Evolutionary conservation across 495 filamentous ascomycete genomes (phyloP).

Genomic region (Penicillium taxi): DNA sequence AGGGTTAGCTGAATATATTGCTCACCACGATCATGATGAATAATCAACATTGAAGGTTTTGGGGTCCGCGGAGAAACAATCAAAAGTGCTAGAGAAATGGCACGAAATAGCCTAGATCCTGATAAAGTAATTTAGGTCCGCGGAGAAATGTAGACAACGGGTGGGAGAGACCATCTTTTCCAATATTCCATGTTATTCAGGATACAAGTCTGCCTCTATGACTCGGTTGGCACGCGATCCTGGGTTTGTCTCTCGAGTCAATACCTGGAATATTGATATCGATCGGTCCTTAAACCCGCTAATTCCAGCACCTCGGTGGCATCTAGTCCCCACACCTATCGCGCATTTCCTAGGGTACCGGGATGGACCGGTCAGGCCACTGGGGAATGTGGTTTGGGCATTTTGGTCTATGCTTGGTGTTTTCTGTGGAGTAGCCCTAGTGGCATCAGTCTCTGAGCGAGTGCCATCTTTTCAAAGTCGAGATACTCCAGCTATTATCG

Average conservation of each 20-base stretch:
- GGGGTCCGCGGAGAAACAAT: too few species aligned
- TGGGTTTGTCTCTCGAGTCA: slow-evolving; percentile 6
- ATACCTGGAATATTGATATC: slow-evolving; percentile 52
- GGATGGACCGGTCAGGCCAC: slow-evolving; percentile 15
- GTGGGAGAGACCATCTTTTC: neutral
- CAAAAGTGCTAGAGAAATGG: too few species aligned
- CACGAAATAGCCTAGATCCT: too few species aligned
- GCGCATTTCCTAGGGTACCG: slow-evolving; percentile 38
- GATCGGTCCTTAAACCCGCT: slow-evolving; percentile 57
- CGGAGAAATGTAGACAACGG: slow-evolving; percentile 1
- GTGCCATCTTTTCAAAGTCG: slow-evolving; percentile 31
- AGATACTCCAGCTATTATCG: slow-evolving; percentile 31
- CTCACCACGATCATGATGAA: too few species aligned
- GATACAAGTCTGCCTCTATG: slow-evolving; percentile 3
- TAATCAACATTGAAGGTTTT: too few species aligned
- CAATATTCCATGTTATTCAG: neutral
- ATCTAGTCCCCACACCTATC: slow-evolving; percentile 28
- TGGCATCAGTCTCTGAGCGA: slow-evolving; percentile 33
- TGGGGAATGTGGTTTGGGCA: slow-evolving; percentile 32
- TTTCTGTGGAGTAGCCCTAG: slow-evolving; percentile 37
- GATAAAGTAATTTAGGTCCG: too few species aligned
- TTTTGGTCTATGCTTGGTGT: slow-evolving; percentile 39
- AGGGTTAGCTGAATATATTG: too few species aligned
- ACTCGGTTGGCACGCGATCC: slow-evolving; percentile 1
- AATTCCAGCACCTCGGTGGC: slow-evolving; percentile 44